Evolutionary conservation across 1,139 yeast genomes (phyloP).

Genomic region (Geotrichum restrictum): DNA sequence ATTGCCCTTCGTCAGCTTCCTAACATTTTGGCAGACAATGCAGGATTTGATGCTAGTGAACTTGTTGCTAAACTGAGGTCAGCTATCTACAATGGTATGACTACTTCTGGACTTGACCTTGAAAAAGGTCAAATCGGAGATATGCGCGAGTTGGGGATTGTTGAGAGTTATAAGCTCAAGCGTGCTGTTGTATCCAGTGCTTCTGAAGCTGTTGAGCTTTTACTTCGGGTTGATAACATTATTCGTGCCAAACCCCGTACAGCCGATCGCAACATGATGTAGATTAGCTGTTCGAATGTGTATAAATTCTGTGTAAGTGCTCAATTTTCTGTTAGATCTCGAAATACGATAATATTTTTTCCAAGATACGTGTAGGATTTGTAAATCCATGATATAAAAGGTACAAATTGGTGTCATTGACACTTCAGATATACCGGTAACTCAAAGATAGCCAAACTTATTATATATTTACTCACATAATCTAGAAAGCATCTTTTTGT

Average conservation of each 20-base stretch:
- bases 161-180: constrained; percentile 87
- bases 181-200: constrained; percentile 95
- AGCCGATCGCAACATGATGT: constrained; percentile 64
- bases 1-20: constrained; percentile 93
- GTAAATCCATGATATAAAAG: no score
- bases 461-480: not conserved
- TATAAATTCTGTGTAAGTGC: no score
- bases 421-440: no score
- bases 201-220: constrained; percentile 93
- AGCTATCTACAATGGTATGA: constrained; percentile 87
- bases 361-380: no score
- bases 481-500: constrained; percentile 25
- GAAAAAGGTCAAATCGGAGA: constrained; percentile 81
- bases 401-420: no score
- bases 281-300: not conserved
- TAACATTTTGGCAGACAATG: constrained; percentile 91
- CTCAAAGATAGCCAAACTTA: no score
- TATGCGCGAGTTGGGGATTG: constrained; percentile 89
- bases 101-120: constrained; percentile 86
- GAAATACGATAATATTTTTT: no score
- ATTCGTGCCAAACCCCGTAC: constrained; percentile 97
- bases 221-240: constrained; percentile 90
- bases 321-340: no score
- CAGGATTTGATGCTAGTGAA: constrained; percentile 94
- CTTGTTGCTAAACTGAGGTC: constrained; percentile 86